Evolutionary conservation across 2,329 filamentous ascomycete genomes (phyloP).

Genomic region (Paecilomyces sp.): DNA sequence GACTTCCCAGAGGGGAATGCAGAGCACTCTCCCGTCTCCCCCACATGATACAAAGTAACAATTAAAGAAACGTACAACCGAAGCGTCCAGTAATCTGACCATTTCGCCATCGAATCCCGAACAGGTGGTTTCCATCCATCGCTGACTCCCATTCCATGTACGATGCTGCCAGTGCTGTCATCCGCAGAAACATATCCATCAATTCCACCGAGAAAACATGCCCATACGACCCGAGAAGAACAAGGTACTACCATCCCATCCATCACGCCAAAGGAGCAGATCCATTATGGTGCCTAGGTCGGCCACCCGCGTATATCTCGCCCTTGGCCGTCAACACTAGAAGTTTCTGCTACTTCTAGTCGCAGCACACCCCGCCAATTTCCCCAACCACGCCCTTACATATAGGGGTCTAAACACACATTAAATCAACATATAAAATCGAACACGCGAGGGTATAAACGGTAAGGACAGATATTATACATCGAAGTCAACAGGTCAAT

Average conservation of each 20-base stretch:
- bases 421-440: not conserved
- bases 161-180: not conserved
- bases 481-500: not conserved
- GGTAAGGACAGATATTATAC: constrained; percentile 2
- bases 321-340: not conserved
- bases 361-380: not conserved
- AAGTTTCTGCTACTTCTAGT: not conserved
- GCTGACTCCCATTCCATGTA: not conserved
- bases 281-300: not conserved
- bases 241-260: not conserved
- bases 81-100: not conserved
- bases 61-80: not conserved
- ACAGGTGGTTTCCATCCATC: not conserved
- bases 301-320: not conserved
- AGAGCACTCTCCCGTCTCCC: not conserved
- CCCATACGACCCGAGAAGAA: not conserved
- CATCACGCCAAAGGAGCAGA: not conserved
- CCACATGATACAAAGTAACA: not conserved
- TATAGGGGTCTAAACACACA: not conserved
- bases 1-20: too few relatives aligned
- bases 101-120: not conserved
- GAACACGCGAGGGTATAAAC: constrained; percentile 2
- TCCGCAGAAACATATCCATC: not conserved
- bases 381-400: not conserved
- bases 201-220: not conserved